Conservation (phyloP, 257 asterid genomes). For the Gentiana straminea region DNA sequence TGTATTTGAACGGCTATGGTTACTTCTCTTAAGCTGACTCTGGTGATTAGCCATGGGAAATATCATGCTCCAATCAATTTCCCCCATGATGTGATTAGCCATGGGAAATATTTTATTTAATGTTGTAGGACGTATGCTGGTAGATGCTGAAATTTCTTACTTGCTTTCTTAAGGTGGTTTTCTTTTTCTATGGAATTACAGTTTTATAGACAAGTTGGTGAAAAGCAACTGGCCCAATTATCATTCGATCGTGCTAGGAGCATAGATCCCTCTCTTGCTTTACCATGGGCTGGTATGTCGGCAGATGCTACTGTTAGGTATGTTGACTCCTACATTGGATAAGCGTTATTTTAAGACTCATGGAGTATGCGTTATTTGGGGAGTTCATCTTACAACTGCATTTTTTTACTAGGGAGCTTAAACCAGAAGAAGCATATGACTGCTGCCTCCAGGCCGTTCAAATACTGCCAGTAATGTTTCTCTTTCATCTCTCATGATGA, state of each 20-base stretch:
- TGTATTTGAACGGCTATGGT: too few species aligned
- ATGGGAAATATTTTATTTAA: too few species aligned
- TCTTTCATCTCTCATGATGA: constrained; percentile 5
- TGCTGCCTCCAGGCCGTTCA: constrained; percentile 85
- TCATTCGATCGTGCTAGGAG: constrained; percentile 98
- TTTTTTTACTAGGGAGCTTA: constrained; percentile 47
- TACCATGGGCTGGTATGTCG: constrained; percentile 99
- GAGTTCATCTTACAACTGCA: constrained; percentile 4
- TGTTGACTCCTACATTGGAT: constrained; percentile 3
- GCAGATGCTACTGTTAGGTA: constrained; percentile 90
- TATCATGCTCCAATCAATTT: too few species aligned
- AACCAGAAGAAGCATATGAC: constrained; percentile 82
- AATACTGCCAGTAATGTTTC: constrained; percentile 58
- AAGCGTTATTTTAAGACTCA: constrained; percentile 1
- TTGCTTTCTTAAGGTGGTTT: too few species aligned
- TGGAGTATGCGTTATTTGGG: constrained; percentile 8
- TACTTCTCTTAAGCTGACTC: too few species aligned
- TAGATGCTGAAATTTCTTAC: too few species aligned
- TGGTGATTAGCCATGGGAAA: too few species aligned
- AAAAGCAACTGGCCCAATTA: constrained; percentile 70
- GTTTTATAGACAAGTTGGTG: constrained; percentile 70
- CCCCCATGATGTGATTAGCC: too few species aligned
- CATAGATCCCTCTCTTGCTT: constrained; percentile 91
- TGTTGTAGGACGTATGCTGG: too few species aligned
- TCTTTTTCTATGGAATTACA: constrained; percentile 13